These are phyloP conservation scores for Parachaetomium inaequale DNA, from an alignment of 495 filamentous ascomycete genomes.

Conservation along the genomic window DNA sequence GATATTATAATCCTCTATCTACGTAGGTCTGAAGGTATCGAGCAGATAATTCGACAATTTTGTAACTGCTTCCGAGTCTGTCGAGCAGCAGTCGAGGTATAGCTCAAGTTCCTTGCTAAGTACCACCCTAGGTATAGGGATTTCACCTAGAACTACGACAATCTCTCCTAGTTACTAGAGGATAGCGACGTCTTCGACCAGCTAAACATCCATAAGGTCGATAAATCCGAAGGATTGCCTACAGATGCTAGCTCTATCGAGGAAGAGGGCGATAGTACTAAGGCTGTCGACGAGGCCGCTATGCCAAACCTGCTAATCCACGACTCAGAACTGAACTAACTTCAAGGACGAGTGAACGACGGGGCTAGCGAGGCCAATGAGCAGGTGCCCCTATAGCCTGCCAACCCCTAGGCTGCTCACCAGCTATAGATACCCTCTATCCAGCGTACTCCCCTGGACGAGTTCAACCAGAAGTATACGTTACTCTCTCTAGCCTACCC, in stretches of 20 bases:
- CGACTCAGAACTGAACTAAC: background rate
- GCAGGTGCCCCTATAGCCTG: background rate
- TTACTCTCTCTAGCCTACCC: background rate
- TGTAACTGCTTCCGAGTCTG: background rate
- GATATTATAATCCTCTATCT: background rate
- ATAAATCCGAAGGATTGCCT: background rate
- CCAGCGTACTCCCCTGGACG: background rate
- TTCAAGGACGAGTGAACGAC: background rate
- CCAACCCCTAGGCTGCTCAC: background rate
- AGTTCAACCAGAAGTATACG: constrained; percentile 6
- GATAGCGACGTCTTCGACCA: background rate
- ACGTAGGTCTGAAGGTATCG: background rate
- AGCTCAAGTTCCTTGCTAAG: background rate
- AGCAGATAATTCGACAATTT: background rate
- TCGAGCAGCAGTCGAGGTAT: background rate
- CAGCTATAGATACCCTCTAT: constrained; percentile 8
- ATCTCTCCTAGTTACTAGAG: constrained; percentile 1
- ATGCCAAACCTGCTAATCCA: constrained; percentile 3
- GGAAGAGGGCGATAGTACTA: background rate
- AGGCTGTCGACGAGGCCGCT: constrained; percentile 1
- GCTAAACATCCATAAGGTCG: background rate
- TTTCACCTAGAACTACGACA: background rate
- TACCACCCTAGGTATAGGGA: constrained; percentile 1
- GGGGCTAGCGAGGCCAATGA: background rate
- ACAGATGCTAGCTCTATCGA: background rate